Conservation (phyloP, 2,329 filamentous ascomycete species). For the Sclerotinia glacialis region DNA sequence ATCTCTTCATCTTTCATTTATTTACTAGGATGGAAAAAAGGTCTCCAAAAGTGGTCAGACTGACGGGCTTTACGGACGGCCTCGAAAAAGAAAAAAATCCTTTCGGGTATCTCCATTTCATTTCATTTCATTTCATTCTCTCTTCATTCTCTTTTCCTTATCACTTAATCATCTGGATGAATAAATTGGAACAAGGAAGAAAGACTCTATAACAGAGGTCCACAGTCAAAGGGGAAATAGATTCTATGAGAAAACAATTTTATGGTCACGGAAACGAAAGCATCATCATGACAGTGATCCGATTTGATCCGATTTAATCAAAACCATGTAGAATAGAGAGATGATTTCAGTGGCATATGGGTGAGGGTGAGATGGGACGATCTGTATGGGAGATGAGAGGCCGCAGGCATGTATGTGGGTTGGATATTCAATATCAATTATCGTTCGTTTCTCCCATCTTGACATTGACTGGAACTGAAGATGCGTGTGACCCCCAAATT, state of each 20-base stretch:
- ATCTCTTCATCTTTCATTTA: not conserved
- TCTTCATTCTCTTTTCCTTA: not conserved
- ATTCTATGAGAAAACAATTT: constrained; percentile 3
- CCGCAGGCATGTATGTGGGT: constrained; percentile 2
- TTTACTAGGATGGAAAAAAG: constrained; percentile 4
- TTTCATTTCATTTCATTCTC: not conserved
- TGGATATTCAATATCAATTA: constrained; percentile 2
- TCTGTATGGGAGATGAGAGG: not conserved
- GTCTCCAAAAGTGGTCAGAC: not conserved
- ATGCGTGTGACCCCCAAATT: not conserved
- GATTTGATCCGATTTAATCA: constrained; percentile 3
- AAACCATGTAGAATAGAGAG: constrained; percentile 16
- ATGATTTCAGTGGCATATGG: constrained; percentile 7
- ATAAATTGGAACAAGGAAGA: constrained; percentile 5
- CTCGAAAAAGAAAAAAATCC: constrained; percentile 11
- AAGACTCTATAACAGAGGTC: constrained; percentile 14
- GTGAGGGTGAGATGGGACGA: constrained; percentile 5
- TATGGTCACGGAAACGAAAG: constrained; percentile 2
- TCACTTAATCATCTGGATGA: not conserved
- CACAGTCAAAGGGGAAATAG: constrained; percentile 7
- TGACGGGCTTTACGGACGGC: not conserved
- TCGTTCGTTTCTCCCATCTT: constrained; percentile 2
- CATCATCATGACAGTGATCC: not conserved
- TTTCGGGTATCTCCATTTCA: not conserved
- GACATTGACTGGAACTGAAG: not conserved